Base-by-base conservation (phyloP, 2,329 filamentous ascomycete species). In the Claviceps capensis region DNA sequence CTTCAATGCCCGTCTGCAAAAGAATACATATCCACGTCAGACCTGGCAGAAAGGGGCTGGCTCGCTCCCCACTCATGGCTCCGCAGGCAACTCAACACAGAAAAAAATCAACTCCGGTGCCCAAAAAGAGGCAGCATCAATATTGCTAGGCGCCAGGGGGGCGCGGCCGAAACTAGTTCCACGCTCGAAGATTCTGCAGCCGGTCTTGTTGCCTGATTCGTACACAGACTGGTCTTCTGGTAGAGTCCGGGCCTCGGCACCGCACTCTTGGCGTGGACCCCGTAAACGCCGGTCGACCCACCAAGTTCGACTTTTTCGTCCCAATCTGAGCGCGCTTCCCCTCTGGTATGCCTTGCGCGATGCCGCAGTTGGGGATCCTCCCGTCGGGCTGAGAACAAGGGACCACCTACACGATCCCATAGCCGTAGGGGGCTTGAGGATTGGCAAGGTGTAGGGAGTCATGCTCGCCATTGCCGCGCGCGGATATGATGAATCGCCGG, bases 161-260 rank as follows among this genome's bases (percentile, higher is more conserved):
- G 30, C 1, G 30, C 30, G 30, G 30, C 30, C 30, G 17, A n/a
- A 30, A 23, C 23, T 42, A 19, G 30, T 30, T 22, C 9, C n/a
- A 46, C 34, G 30, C 49, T 40, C 14, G 9, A 40, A 45, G 19
- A 38, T 50, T 46, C 34, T 13, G 30, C 36, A 36, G 30, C 19
- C 43, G 48, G 48, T 13, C 44, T 42, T 48, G 46, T 50, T 47
- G 6, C 43, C 43, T 47, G 26, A 49, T 36, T 45, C 11, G 5
- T 16, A 38, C 48, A 30, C 48, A 48, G 26, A 36, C 46, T 51
- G 16, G 38, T 48, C n/a, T 34, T 41, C 16, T 42, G 14, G 34
- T 42, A 47, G 41, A 51, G 41, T 41, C 52, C 49, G 49, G n/a
- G 46, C 49, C 52, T 51, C 52, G 49, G 52, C 30, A 48, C 11